Evolutionary conservation across 352 stramenopile genomes (phyloP).

Genomic region (Globisporangium nagaii): DNA sequence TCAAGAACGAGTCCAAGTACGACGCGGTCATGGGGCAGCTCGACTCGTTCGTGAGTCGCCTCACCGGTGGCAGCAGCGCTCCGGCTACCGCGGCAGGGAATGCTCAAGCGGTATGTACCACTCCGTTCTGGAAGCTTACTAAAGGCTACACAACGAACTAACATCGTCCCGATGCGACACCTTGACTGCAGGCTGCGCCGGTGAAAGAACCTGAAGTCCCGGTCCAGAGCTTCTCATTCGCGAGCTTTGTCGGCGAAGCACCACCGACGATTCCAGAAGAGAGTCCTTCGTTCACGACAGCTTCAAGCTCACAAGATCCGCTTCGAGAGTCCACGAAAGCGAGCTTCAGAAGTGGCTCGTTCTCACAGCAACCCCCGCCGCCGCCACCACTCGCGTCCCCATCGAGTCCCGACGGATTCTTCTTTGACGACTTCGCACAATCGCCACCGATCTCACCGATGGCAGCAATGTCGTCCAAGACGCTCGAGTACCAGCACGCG

Average conservation of each 20-base stretch:
- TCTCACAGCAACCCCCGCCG: background rate
- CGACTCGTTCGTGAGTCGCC: constrained; percentile 25
- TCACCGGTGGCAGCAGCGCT: constrained; percentile 3
- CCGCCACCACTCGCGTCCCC: constrained; percentile 6
- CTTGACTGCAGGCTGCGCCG: constrained; percentile 3
- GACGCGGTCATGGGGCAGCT: constrained; percentile 39
- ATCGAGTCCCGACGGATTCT: constrained; percentile 9
- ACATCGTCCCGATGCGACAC: background rate
- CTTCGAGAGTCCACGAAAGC: no score
- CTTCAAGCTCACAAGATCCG: no score
- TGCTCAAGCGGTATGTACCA: background rate
- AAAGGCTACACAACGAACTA: no score
- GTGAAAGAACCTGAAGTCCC: constrained; percentile 4
- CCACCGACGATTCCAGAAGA: constrained; percentile 7
- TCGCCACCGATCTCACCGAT: background rate
- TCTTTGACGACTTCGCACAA: constrained; percentile 1
- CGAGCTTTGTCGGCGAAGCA: constrained; percentile 55
- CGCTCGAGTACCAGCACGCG: background rate
- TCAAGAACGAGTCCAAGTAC: constrained; percentile 33
- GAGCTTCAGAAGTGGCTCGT: background rate
- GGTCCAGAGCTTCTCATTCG: constrained; percentile 53
- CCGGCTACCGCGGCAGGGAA: background rate
- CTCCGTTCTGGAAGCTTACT: no score
- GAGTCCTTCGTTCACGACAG: background rate
- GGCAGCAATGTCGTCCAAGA: background rate